phyloP scores from a whole-genome alignment of 2,329 filamentous ascomycete genomes.

The Dendryphion nanum region DNA sequence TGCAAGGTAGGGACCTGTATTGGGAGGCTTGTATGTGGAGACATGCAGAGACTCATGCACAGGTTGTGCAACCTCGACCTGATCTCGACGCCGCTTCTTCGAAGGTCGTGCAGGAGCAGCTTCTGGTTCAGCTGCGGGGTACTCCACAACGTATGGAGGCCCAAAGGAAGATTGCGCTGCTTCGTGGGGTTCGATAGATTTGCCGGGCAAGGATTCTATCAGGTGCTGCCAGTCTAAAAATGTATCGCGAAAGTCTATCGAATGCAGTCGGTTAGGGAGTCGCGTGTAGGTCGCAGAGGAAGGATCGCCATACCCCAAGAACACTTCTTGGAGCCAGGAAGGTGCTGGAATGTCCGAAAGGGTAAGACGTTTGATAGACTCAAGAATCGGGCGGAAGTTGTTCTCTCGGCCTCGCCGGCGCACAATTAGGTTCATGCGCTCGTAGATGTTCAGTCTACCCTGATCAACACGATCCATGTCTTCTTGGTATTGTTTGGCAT shows the following conservation, averaged over 20 bases:
- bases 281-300: slow-evolving; percentile 83
- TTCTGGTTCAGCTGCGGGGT: slow-evolving; percentile 38
- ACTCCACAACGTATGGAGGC: slow-evolving; percentile 84
- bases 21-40: slow-evolving; percentile 85
- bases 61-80: slow-evolving; percentile 62
- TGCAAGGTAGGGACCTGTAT: slow-evolving; percentile 83
- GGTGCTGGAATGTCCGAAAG: slow-evolving; percentile 83
- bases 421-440: slow-evolving; percentile 79
- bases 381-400: slow-evolving; percentile 91
- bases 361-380: slow-evolving; percentile 84
- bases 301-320: slow-evolving; percentile 95
- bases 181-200: slow-evolving; percentile 75
- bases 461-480: slow-evolving; percentile 67
- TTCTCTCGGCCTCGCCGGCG: slow-evolving; percentile 86
- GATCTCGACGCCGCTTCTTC: slow-evolving; percentile 84
- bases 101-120: slow-evolving; percentile 58
- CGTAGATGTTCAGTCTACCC: slow-evolving; percentile 77
- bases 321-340: slow-evolving; percentile 93
- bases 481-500: slow-evolving; percentile 71
- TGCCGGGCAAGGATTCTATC: slow-evolving; percentile 83
- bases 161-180: slow-evolving; percentile 71
- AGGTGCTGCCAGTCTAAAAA: slow-evolving; percentile 96
- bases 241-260: slow-evolving; percentile 87
- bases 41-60: slow-evolving; percentile 71
- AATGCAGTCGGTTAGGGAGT: slow-evolving; percentile 72